Base-by-base conservation (phyloP, 805 yeast species). In the Candida arabinofermentans region DNA sequence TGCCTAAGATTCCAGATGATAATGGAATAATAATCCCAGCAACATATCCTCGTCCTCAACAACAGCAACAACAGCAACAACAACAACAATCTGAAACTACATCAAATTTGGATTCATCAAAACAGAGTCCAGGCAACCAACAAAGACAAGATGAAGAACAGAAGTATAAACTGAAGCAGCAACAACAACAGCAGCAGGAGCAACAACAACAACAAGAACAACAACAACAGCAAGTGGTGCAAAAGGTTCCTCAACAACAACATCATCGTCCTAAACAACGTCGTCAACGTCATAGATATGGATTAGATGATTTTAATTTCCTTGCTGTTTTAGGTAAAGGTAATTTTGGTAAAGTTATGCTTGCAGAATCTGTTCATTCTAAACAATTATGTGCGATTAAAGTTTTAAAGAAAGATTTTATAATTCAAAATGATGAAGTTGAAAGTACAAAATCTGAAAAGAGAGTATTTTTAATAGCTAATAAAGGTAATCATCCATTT, bases 281-380 rank as follows among this genome's bases (percentile, higher is more conserved):
- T 42, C 65, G 62, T 39, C 72, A 70, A 52, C 79, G 87, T 52
- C 79, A 84, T 55, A 83, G 81, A 62, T 79, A 90, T 42, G 97
- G 99, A 0, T 73, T 93, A 43, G 98, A 93, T 62, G 98, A 93
- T 65, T 93, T 93, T 73, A 84, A 87, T 53, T 85, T 93, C 58
- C 67, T 93, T 52, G 95, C 97, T 8, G 99, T 93, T 8, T 74
- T 93, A 44, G 99, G 99, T 55, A 93, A 90, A 62, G 99, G 99
- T 67, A 93, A 93, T 63, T 93, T 93, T 62, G 99, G 99, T 66
- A 93, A 93, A 61, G 99, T 93, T 42, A 87, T 93, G 90, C 75
- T 93, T 52, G 98, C 97, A 1, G 96, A 91, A 66, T 86, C 96
- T 13, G 82, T 91, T 59, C 84, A 82, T 47, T 81, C 91, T 0